These are phyloP conservation scores for Trypanosoma vivax DNA, from an alignment of 208 protist species.

Conservation along the genomic window DNA sequence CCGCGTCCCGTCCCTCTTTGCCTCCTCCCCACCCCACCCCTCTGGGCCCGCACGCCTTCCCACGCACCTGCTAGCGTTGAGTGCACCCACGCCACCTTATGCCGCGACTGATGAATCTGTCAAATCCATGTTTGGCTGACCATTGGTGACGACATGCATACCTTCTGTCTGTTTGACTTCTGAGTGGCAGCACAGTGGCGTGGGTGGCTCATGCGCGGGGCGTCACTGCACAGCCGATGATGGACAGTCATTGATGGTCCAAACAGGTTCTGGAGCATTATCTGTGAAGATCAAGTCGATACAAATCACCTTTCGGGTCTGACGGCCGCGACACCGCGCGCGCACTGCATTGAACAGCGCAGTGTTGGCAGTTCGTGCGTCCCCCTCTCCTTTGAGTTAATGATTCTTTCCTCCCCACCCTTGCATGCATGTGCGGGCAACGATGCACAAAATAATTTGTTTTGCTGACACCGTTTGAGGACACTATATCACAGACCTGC, in stretches of 20 bases:
- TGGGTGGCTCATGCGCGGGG: background rate
- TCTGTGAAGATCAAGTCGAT: conserved; percentile 3
- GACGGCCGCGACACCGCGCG: background rate
- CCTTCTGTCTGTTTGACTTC: conserved; percentile 32
- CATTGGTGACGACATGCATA: conserved; percentile 23
- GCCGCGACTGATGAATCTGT: conserved; percentile 37
- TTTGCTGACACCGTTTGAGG: conserved; percentile 1
- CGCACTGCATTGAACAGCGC: no score
- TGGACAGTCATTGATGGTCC: conserved; percentile 5
- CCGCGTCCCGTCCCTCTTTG: background rate
- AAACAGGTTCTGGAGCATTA: background rate
- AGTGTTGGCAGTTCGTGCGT: no score
- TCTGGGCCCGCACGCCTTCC: background rate
- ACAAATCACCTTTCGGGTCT: conserved; percentile 12
- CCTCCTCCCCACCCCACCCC: background rate
- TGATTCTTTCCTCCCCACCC: conserved; percentile 12
- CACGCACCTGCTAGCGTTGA: no score
- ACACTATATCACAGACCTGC: conserved; percentile 10
- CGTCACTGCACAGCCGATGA: background rate
- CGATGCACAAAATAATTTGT: conserved; percentile 2
- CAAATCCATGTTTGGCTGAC: conserved; percentile 32
- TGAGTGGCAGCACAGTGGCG: background rate
- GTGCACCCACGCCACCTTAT: background rate
- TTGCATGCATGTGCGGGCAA: background rate
- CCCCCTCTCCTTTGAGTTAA: background rate